Base-by-base conservation (phyloP, 371 early-diverging fungal species). In the Globomyces sp. region DNA sequence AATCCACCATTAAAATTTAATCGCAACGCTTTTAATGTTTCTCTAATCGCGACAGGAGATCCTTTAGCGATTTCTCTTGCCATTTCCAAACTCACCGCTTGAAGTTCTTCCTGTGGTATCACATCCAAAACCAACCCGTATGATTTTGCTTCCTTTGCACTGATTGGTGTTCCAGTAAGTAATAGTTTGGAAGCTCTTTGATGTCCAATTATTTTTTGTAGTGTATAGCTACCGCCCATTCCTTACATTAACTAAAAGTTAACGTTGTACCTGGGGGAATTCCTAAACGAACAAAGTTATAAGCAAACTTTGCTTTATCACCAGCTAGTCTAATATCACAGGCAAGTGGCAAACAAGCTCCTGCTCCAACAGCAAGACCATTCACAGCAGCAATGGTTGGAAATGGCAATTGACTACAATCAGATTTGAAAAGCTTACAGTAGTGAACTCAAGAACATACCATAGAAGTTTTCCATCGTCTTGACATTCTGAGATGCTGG, bases 321-420 rank as follows among this genome's bases (percentile, higher is more conserved):
- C 63, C 49, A 49, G 69, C 69, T 4, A 77, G 40, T 55, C 75
- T 42, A 39, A 77, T 36, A 47, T 77, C 77, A 47, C 68, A 66
- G 3, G 70, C 75, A 2, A 77, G 61, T 13, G 75, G 60, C 0
- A 77, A 34, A 43, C 75, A 74, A 9, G 70, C 62, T 0, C 77
- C 77, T 10, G 77, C 77, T 34, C 74, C 77, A 41, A 74, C 65
- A 4, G 74, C 73, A 34, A 66, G 65, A 4, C 73, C 74, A 55
- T 74, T 77, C 45, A 74, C 65, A 44, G 71, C 68, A 1, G 77
- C 77, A 42, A 77, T 74, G 24, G 71, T 71, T 2, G 77, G 77
- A 41, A 74, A 57, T 11, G 73, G 73, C 9, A 73, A 44, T 24
- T 24, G 24, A 24, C 24, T 24, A 24, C 24, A 24, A 24, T 24